Conservation (phyloP, 768 basidiomycete genomes). For the Termitomyces sp. region DNA sequence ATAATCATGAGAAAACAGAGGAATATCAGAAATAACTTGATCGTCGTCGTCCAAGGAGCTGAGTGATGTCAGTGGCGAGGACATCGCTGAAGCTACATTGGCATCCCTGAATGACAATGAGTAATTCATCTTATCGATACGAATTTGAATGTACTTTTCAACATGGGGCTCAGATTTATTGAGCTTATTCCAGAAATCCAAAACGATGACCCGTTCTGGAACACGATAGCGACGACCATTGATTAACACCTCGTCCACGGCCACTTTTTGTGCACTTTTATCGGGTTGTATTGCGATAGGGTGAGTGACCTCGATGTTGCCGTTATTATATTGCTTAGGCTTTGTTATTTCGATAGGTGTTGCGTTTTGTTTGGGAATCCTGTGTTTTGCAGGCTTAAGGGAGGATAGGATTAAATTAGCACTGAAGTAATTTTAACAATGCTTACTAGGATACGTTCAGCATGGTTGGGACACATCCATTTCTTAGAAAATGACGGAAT, state of each 20-base stretch:
- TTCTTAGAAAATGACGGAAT: slow-evolving; percentile 88
- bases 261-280: slow-evolving; percentile 37
- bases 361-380: slow-evolving; percentile 68
- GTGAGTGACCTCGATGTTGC: slow-evolving; percentile 84
- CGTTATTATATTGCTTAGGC: slow-evolving; percentile 78
- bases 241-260: slow-evolving; percentile 79
- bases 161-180: slow-evolving; percentile 35
- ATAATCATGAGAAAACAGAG: slow-evolving; percentile 22
- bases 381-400: slow-evolving; percentile 67
- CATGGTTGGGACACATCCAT: slow-evolving; percentile 99
- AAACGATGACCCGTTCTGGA: slow-evolving; percentile 84
- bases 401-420: slow-evolving; percentile 8
- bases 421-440: slow-evolving; percentile 4
- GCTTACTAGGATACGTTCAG: slow-evolving; percentile 79
- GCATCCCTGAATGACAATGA: slow-evolving; percentile 23
- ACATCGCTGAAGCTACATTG: slow-evolving; percentile 44
- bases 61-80: slow-evolving; percentile 69
- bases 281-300: slow-evolving; percentile 44
- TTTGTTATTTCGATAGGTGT: slow-evolving; percentile 71
- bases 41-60: slow-evolving; percentile 69
- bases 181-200: slow-evolving; percentile 95
- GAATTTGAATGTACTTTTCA: slow-evolving; percentile 31
- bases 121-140: not conserved
- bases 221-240: slow-evolving; percentile 89
- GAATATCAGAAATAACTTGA: slow-evolving; percentile 20